Percentiles rank a stretch among this genome's conserved stretches.
Evolutionary conservation across 352 stramenopile species (phyloP).

Genomic region (Phytophthora parvispora): DNA sequence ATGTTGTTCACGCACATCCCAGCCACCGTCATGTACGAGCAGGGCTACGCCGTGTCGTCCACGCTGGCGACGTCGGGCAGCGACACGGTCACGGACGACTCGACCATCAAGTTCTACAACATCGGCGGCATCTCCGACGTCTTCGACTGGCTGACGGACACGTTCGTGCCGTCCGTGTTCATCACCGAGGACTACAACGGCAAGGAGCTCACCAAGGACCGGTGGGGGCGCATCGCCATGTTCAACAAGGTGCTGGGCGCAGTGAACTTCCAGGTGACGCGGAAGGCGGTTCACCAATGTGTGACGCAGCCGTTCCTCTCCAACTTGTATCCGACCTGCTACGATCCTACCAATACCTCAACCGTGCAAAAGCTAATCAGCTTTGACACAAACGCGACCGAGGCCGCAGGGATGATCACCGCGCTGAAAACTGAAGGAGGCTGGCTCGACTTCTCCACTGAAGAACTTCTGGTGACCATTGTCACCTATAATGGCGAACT

Average conservation of each 20-base stretch:
- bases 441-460: conserved; percentile 53
- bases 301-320: conserved; percentile 39
- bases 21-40: conserved; percentile 42
- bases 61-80: conserved; percentile 48
- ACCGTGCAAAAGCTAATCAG: conserved; percentile 43
- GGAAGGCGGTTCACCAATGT: conserved; percentile 31
- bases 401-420: conserved; percentile 29
- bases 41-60: conserved; percentile 41
- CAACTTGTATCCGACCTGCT: conserved; percentile 57
- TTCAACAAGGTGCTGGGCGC: conserved; percentile 33
- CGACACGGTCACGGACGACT: conserved; percentile 55
- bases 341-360: conserved; percentile 34
- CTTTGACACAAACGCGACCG: conserved; percentile 53
- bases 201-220: conserved; percentile 34
- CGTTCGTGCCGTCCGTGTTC: conserved; percentile 55
- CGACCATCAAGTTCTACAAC: conserved; percentile 60
- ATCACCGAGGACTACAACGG: conserved; percentile 65
- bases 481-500: conserved; percentile 71
- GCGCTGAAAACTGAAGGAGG: conserved; percentile 34
- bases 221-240: conserved; percentile 22
- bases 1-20: conserved; percentile 64
- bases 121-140: conserved; percentile 45
- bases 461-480: conserved; percentile 53
- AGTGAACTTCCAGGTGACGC: conserved; percentile 41
- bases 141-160: conserved; percentile 57